These are phyloP conservation scores for Carex littledalei DNA, from an alignment of 176 grass and related monocot species.

Conservation along the genomic window DNA sequence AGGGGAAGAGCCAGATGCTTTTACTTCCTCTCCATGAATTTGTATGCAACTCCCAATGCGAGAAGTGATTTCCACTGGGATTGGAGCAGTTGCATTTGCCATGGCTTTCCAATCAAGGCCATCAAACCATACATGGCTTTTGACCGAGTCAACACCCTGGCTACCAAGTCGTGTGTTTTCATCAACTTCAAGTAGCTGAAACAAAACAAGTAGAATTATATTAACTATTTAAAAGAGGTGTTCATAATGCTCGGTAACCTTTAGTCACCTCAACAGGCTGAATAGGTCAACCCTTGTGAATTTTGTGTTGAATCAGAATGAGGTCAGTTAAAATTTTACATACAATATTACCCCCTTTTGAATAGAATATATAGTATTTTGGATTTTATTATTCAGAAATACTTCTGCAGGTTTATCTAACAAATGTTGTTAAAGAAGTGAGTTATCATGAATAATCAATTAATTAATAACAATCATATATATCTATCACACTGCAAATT, in stretches of 20 bases:
- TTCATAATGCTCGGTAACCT: neutral
- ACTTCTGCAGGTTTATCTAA: neutral
- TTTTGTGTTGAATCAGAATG: neutral
- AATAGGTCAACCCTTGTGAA: neutral
- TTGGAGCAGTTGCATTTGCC: constrained; percentile 40
- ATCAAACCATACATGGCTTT: constrained; percentile 72
- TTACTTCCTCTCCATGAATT: constrained; percentile 44
- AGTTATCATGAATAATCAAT: neutral
- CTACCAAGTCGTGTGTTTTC: constrained; percentile 53
- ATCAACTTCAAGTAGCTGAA: constrained; percentile 80
- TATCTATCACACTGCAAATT: neutral
- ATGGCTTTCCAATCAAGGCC: constrained; percentile 63
- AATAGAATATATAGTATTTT: neutral
- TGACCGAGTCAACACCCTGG: constrained; percentile 44
- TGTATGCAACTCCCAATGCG: constrained; percentile 45
- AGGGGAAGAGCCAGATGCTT: constrained; percentile 21
- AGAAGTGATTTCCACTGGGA: constrained; percentile 56
- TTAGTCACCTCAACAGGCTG: neutral
- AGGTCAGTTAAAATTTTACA: neutral
- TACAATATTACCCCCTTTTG: neutral
- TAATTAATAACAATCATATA: neutral
- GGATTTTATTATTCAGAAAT: neutral
- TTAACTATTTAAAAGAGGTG: neutral
- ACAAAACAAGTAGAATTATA: neutral
- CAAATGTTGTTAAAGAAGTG: neutral